Conservation (phyloP, 768 basidiomycete genomes). For the Rhizopogon vinicolor region DNA sequence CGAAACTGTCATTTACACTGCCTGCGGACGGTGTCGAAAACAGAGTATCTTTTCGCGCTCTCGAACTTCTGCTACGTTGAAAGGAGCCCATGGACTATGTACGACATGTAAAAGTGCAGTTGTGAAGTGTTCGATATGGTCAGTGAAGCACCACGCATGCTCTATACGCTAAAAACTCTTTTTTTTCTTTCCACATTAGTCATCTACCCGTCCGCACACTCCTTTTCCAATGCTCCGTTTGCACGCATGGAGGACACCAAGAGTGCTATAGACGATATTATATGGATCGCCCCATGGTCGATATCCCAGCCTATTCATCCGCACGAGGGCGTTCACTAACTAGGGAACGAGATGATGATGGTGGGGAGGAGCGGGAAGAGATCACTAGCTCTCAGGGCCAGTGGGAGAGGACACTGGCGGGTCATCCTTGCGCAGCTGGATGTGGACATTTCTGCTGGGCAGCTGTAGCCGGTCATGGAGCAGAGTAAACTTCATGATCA, state of each 20-base stretch:
- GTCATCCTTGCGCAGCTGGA: slow-evolving; percentile 72
- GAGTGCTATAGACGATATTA: slow-evolving; percentile 72
- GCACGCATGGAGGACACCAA: slow-evolving; percentile 79
- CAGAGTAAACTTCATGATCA: not conserved
- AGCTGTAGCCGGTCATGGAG: slow-evolving; percentile 15
- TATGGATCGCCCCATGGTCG: slow-evolving; percentile 50
- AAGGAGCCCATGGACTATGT: slow-evolving; percentile 54
- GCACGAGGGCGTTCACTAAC: slow-evolving; percentile 18
- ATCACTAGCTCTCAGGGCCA: not conserved
- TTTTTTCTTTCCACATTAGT: slow-evolving; percentile 30
- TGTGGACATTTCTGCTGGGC: slow-evolving; percentile 85
- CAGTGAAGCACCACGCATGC: slow-evolving; percentile 15
- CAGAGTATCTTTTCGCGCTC: slow-evolving; percentile 41
- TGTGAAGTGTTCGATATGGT: slow-evolving; percentile 72
- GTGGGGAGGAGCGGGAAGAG: slow-evolving; percentile 8
- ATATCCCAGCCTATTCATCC: slow-evolving; percentile 22
- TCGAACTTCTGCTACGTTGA: slow-evolving; percentile 16
- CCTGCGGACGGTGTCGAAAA: slow-evolving; percentile 68
- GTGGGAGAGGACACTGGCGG: slow-evolving; percentile 23
- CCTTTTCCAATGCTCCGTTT: slow-evolving; percentile 71
- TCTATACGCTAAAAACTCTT: slow-evolving; percentile 3
- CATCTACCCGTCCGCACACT: slow-evolving; percentile 72
- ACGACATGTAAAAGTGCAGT: slow-evolving; percentile 44
- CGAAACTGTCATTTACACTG: slow-evolving; percentile 66
- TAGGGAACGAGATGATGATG: slow-evolving; percentile 13